A percentile compares a stretch with the other conserved stretches of the same genome.
Conservation (phyloP, 441 rosid genomes). For the Mallotus japonicus region DNA sequence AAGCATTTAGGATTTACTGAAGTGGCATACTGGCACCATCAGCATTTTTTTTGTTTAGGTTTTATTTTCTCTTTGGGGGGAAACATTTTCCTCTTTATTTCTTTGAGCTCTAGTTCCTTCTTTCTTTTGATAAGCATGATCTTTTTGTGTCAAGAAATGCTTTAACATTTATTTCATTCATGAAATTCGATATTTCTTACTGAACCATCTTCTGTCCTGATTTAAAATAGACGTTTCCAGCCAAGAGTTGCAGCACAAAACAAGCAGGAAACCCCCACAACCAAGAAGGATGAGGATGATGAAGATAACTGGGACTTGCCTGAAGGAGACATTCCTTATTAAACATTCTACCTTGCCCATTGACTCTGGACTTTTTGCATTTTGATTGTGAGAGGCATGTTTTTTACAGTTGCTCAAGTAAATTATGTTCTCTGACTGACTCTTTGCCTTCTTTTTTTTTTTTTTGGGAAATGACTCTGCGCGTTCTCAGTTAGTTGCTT, state of each 20-base stretch:
- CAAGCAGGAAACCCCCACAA: slow-evolving; percentile 41
- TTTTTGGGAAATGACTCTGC: too few species aligned
- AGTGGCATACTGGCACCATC: background rate
- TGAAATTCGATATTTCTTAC: slow-evolving; percentile 2
- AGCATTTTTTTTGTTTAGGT: background rate
- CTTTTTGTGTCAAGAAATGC: background rate
- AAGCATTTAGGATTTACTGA: background rate
- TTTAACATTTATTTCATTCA: background rate
- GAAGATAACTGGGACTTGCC: slow-evolving; percentile 96
- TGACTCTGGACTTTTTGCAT: slow-evolving; percentile 28
- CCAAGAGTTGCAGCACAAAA: slow-evolving; percentile 39
- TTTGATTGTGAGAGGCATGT: slow-evolving; percentile 22
- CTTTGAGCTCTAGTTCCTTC: background rate
- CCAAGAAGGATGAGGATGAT: slow-evolving; percentile 55
- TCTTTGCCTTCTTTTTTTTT: too few species aligned
- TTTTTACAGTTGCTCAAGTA: slow-evolving; percentile 21
- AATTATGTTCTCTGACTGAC: slow-evolving; percentile 22
- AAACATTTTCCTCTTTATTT: background rate
- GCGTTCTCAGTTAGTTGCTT: slow-evolving; percentile 10
- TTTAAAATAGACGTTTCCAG: slow-evolving; percentile 48
- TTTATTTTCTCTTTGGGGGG: background rate
- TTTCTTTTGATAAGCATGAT: background rate
- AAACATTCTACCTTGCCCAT: slow-evolving; percentile 27
- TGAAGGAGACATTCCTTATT: slow-evolving; percentile 54
- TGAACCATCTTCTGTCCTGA: slow-evolving; percentile 19